phyloP scores from a whole-genome alignment of 164 flowering plant species.

The Nelumbo lutea region DNA sequence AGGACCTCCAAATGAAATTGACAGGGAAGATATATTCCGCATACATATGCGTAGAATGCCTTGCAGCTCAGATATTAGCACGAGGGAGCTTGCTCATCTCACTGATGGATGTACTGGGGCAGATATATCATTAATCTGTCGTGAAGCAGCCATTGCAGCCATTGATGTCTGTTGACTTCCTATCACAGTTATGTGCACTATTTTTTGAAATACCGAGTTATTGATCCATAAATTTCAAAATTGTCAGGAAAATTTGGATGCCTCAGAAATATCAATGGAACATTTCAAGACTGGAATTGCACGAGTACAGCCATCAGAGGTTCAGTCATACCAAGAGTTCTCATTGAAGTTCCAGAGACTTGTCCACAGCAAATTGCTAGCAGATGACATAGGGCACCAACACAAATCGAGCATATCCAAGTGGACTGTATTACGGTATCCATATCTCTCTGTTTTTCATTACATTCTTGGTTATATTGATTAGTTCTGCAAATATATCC shows the following conservation, averaged over 20 bases:
- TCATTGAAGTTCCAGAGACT: constrained; percentile 64
- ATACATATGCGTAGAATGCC: constrained; percentile 69
- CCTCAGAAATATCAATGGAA: constrained; percentile 55
- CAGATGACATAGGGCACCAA: constrained; percentile 16
- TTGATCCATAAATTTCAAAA: background rate
- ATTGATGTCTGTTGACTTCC: constrained; percentile 49
- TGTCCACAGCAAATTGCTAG: constrained; percentile 28
- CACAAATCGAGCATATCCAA: constrained; percentile 14
- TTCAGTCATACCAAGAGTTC: constrained; percentile 43
- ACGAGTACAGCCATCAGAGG: constrained; percentile 56
- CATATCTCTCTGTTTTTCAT: background rate
- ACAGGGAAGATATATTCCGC: constrained; percentile 70
- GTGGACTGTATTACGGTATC: constrained; percentile 27
- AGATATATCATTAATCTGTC: constrained; percentile 74
- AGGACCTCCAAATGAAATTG: constrained; percentile 74
- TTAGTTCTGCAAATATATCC: background rate
- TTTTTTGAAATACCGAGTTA: background rate
- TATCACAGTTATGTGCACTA: background rate
- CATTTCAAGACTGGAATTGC: constrained; percentile 54
- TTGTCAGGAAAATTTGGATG: constrained; percentile 61
- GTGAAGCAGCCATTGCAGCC: constrained; percentile 73
- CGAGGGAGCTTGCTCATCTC: constrained; percentile 56
- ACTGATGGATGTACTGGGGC: constrained; percentile 89
- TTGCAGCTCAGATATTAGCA: constrained; percentile 56
- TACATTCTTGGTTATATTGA: too few relatives aligned